Base-by-base conservation (phyloP, 495 filamentous ascomycete species). In the Stereocaulon alpinum region DNA sequence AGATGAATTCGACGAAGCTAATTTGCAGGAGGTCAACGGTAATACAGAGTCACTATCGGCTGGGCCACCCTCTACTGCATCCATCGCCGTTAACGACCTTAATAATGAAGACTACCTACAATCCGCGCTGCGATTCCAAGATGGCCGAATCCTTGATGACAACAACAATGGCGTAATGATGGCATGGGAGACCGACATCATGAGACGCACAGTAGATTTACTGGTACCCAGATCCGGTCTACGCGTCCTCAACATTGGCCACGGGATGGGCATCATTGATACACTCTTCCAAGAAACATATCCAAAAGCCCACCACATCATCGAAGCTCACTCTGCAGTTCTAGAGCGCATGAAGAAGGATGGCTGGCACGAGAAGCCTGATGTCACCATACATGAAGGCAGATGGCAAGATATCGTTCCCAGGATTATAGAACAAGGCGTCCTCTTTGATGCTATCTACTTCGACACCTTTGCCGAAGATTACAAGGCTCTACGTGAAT, bases 381-480 rank as follows among this genome's bases (percentile, higher is more conserved):
- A 80, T 29, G 84, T 89, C 24, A 70, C 70, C 12, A 75, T 89
- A 32, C 83, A 88, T 64, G 78, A 84, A 65, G 91, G 91, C 9
- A 78, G 77, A 60, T 96, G 91, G 91, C 90, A 95, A 71, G 86
- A 95, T 63, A 75, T 95, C 0, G 70, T 95, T 9, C 86, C 86
- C 0, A 71, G 73, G 32, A 76, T 98, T 9, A 71, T 93, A 0
- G 78, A 81, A n/a, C 71, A 83, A 49, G 84, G 85, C 7, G 76
- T 84, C 47, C 73, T 82, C 27, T 94, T 92, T 68, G 89, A 98
- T 70, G 91, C 86, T 40, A 91, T 98, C 57, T 98, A 96, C 74
- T 97, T 96, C 66, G 94, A 97, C 68, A 98, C 93, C 0, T 98
- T 96, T 65, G 93, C 91, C 9, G 94, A 97, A 73, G 84, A 88